Evolutionary conservation across 2,329 filamentous ascomycete species (phyloP), one percentile per base, ranked within the genome.

Genomic region (Pseudogymnoascus sp.): DNA sequence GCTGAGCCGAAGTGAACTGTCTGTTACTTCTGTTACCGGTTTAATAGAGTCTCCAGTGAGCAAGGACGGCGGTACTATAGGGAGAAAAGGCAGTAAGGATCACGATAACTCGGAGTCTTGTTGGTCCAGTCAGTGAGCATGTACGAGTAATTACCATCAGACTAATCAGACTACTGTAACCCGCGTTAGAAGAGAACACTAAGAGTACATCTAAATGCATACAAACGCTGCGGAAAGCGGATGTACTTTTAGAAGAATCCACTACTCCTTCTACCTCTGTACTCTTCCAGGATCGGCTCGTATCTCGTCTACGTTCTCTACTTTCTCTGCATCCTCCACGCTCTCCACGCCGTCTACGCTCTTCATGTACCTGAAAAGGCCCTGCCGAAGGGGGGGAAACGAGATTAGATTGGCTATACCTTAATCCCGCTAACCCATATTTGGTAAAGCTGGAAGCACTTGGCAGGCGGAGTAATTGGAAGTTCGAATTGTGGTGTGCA

Each of bases 401-500:
- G 28, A 57, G 26, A 57, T 57, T 57, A 57, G 50, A 57, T 57
- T 57, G 50, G 50, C 17, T 57, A 57, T 57, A 33, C n/a, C 28
- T 13, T 57, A 53, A 31, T 23, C 15, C 19, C n/a, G 33, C 50
- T 57, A 57, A n/a, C 10, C 50, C 50, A 57, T 33, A 57, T 57
- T 10, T 19, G 28, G 50, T 10, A 57, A 57, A 5, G 50, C 15
- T 8, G 28, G 2, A 33, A 19, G n/a, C 47, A 57, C 50, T 57
- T 57, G 50, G 50, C 50, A 57, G n/a, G 50, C 50, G 50, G 50
- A 57, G 50, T 57, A 57, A 57, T 57, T 57, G 50, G 50, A 57
- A 57, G 50, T 33, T 57, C 50, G 50, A 57, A 57, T 57, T 57
- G 50, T 57, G 50, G 50, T 57, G 47, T 57, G 50, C 50, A 57